A percentile compares a stretch with the other conserved stretches of the same genome.
Conservation (phyloP, 129 eudicot species). For the Silybum marianum region DNA sequence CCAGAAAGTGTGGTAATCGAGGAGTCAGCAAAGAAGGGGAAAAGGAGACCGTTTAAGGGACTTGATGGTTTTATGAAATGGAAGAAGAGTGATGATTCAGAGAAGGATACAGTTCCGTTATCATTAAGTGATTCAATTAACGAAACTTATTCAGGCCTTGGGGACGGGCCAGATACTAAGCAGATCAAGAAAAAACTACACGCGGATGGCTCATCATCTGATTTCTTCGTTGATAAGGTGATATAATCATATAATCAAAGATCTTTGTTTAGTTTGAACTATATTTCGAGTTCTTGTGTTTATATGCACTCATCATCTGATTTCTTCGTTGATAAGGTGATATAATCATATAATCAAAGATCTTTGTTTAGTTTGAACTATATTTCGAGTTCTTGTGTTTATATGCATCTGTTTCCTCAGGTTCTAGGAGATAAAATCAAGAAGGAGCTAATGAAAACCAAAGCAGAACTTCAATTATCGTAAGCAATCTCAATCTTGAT, state of each 20-base stretch:
- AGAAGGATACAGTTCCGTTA: slow-evolving; percentile 78
- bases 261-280: not conserved
- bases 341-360: not conserved
- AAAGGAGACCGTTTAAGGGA: slow-evolving; percentile 62
- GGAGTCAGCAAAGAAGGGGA: slow-evolving; percentile 43
- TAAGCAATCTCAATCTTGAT: slow-evolving; percentile 39
- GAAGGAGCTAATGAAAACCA: slow-evolving; percentile 64
- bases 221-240: slow-evolving; percentile 75
- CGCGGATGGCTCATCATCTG: slow-evolving; percentile 64
- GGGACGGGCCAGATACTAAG: slow-evolving; percentile 54
- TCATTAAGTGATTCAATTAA: slow-evolving; percentile 54
- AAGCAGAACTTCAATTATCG: slow-evolving; percentile 70
- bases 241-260: not conserved
- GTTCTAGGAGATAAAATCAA: slow-evolving; percentile 69
- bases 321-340: slow-evolving; percentile 72
- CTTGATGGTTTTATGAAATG: slow-evolving; percentile 80
- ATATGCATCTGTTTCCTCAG: slow-evolving; percentile 34
- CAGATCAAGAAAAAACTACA: slow-evolving; percentile 66
- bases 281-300: slow-evolving; percentile 9
- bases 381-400: slow-evolving; percentile 8
- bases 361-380: not conserved
- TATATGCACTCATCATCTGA: slow-evolving; percentile 52
- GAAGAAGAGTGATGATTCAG: slow-evolving; percentile 74
- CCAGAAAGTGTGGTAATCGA: slow-evolving; percentile 55
- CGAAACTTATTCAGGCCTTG: slow-evolving; percentile 31